phyloP scores from a whole-genome alignment of 1,284 basidiomycete species.

The Peniophora sp. region DNA sequence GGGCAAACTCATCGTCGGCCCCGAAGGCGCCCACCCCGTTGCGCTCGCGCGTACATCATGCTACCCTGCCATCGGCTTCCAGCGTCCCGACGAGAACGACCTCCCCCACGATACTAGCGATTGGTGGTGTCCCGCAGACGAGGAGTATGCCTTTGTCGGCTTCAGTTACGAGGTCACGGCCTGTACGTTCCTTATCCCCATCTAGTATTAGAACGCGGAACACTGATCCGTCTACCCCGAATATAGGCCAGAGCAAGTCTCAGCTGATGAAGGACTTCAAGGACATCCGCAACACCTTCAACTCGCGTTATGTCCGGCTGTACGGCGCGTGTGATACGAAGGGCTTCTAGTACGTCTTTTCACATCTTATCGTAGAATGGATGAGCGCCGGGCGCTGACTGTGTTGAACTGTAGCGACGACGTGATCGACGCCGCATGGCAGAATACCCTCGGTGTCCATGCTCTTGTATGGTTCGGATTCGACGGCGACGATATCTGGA shows the following conservation, averaged over 20 bases:
- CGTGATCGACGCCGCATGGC: slow-evolving; percentile 66
- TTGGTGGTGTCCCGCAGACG: slow-evolving; percentile 61
- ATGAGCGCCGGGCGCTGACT: background rate
- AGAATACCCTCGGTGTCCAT: slow-evolving; percentile 61
- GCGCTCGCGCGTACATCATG: slow-evolving; percentile 20
- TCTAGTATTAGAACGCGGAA: background rate
- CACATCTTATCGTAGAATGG: background rate
- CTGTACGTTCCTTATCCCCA: slow-evolving; percentile 29
- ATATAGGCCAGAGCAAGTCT: slow-evolving; percentile 22
- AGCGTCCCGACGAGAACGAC: slow-evolving; percentile 34
- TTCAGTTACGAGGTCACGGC: slow-evolving; percentile 58
- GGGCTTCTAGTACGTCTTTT: slow-evolving; percentile 53
- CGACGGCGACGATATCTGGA: slow-evolving; percentile 47
- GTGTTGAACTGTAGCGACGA: slow-evolving; percentile 40
- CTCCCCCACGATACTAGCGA: slow-evolving; percentile 32
- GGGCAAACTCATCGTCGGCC: too few species aligned
- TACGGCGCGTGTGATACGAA: slow-evolving; percentile 58
- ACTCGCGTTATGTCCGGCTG: slow-evolving; percentile 63
- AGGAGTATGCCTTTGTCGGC: slow-evolving; percentile 66
- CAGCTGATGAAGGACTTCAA: slow-evolving; percentile 53
- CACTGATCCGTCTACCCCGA: background rate
- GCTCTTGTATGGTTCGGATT: slow-evolving; percentile 74
- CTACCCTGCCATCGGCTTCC: slow-evolving; percentile 52
- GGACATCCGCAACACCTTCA: slow-evolving; percentile 52
- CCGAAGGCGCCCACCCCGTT: too few species aligned